Base-by-base conservation (phyloP, 306 rosid genomes). In the Citrullus colocynthis region DNA sequence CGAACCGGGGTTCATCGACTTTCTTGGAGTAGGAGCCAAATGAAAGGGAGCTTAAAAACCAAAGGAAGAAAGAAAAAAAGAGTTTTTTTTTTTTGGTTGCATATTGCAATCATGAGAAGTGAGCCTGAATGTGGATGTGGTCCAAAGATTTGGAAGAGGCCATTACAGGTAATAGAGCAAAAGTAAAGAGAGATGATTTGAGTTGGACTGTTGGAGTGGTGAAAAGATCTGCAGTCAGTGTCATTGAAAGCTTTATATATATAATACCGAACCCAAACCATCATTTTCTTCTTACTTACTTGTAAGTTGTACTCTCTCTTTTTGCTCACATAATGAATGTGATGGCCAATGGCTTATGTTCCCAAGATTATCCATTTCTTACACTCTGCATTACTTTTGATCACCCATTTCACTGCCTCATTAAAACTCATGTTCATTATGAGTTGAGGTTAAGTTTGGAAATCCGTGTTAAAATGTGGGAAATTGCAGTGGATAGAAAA, bases 11-110 rank as follows among this genome's bases (percentile, higher is more conserved):
- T 95, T 92, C 82, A 84, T 95, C 84, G 98, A 95, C 65, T 95
- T 95, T 82, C 97, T 95, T 55, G 98, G 98, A 63, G 97, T 95
- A 11, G 98, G 98, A 88, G 97, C 92, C 89, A 89, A 82, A 79
- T 54, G 59, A 52, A 6, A 52, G n/a, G n/a, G 57, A 1, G 54
- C 3, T 48, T 48, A 3, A 17, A 14, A 48, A 48, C 3, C 7
- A 7, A 52, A 52, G 56, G 56, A 4, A 51, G 5, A 15, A 11
- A 1, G 12, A 45, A 44, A 9, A 4, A 12, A 2, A 9, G 3
- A 4, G 51, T 8, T 42, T 42, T 1, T 6, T 48, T 42, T 42
- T 48, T 48, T 48, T 48, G 52, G 52, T 48, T 48, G 52, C 52
- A 48, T 9, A 48, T 48, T 48, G 5, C 52, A 48, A 48, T 48